These are phyloP conservation scores for Calonectria pseudoturangicola DNA, from an alignment of 2,329 filamentous ascomycete genomes.

Conservation along the genomic window DNA sequence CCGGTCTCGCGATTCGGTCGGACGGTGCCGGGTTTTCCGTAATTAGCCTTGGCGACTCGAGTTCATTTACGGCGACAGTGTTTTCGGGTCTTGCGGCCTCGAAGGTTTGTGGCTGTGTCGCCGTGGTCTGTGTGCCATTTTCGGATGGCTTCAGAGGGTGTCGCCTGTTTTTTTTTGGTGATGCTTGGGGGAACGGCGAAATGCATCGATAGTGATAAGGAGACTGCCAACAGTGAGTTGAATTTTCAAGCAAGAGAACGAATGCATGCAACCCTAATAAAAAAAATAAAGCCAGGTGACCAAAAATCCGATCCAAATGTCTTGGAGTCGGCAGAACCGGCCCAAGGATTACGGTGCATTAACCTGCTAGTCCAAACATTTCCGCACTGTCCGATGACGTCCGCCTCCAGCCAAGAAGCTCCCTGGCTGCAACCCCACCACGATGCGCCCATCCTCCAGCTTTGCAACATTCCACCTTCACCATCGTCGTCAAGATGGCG, in stretches of 20 bases:
- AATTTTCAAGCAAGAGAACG: conserved; percentile 2
- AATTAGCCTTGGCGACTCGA: conserved; percentile 31
- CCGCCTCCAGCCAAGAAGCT: conserved; percentile 45
- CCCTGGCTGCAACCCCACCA: conserved; percentile 48
- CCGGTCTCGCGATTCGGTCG: background rate
- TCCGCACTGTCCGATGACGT: conserved; percentile 38
- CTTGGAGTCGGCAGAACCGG: conserved; percentile 22
- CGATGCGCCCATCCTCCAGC: conserved; percentile 45
- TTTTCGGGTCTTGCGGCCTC: conserved; percentile 19
- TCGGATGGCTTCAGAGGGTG: background rate
- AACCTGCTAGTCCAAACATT: background rate
- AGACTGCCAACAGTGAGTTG: conserved; percentile 7
- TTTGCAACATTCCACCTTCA: conserved; percentile 39
- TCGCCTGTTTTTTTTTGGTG: background rate
- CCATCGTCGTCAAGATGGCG: conserved; percentile 76
- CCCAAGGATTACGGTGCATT: conserved; percentile 23
- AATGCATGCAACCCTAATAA: conserved; percentile 16
- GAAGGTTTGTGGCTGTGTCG: conserved; percentile 31
- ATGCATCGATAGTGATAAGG: background rate
- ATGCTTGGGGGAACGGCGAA: background rate
- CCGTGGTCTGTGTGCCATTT: conserved; percentile 20
- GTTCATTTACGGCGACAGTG: conserved; percentile 15
- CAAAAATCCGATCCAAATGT: conserved; percentile 1
- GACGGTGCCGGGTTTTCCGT: conserved; percentile 29
- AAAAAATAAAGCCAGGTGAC: conserved; percentile 18